These are phyloP conservation scores for Myriosclerotinia duriaeana DNA, from an alignment of 2,329 filamentous ascomycete species.

Conservation along the genomic window DNA sequence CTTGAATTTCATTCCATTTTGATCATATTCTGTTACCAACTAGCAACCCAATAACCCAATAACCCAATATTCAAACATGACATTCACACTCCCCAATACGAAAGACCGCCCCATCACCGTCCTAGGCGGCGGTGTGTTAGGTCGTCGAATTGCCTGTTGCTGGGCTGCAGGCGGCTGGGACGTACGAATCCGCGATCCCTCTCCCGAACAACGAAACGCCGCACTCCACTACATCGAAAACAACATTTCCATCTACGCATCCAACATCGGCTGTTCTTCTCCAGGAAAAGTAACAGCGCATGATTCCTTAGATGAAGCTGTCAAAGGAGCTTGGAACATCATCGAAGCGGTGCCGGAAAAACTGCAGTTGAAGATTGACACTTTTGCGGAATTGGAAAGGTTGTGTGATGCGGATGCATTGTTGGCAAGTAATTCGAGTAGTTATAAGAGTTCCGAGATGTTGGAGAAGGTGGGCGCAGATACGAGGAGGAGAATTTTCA, in stretches of 20 bases:
- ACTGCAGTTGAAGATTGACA: constrained; percentile 44
- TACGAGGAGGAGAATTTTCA: constrained; percentile 43
- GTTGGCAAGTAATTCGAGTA: constrained; percentile 50
- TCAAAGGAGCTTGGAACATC: constrained; percentile 41
- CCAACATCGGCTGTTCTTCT: not conserved
- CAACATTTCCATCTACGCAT: constrained; percentile 36
- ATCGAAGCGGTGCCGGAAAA: constrained; percentile 48
- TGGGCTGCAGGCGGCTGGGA: constrained; percentile 47
- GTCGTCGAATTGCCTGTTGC: constrained; percentile 45
- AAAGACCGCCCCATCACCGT: constrained; percentile 42
- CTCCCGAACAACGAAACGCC: constrained; percentile 41
- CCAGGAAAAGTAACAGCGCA: constrained; percentile 20
- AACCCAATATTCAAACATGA: constrained; percentile 10
- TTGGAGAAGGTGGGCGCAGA: constrained; percentile 42
- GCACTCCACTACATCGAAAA: constrained; percentile 45
- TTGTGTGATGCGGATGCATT: constrained; percentile 43
- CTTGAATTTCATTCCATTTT: not conserved
- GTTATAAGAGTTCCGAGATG: constrained; percentile 47
- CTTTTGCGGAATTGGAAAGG: constrained; percentile 45
- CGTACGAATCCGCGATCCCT: constrained; percentile 47
- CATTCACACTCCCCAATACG: constrained; percentile 18
- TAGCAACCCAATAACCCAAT: too few species aligned
- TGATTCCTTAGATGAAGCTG: constrained; percentile 31
- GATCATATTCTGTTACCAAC: not conserved
- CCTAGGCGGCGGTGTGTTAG: constrained; percentile 47